These are phyloP conservation scores for Puccinia coronata DNA, from an alignment of 1,284 basidiomycete species.

Conservation along the genomic window DNA sequence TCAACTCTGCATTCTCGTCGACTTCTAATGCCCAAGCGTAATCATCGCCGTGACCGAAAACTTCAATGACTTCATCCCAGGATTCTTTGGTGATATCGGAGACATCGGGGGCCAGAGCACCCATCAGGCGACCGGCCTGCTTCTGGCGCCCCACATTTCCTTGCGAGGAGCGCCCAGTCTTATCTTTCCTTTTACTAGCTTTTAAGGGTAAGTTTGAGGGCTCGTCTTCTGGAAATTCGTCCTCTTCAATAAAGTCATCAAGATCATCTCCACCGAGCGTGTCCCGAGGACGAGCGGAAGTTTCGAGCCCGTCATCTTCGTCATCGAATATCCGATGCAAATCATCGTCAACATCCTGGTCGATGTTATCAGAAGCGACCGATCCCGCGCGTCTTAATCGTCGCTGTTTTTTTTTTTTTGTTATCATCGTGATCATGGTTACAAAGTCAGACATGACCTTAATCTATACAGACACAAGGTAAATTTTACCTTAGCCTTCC, in stretches of 20 bases:
- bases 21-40: constrained; percentile 89
- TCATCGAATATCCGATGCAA: constrained; percentile 50
- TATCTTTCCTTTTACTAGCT: constrained; percentile 50
- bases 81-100: constrained; percentile 65
- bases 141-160: constrained; percentile 67
- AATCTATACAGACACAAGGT: too few relatives aligned
- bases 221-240: constrained; percentile 48
- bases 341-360: constrained; percentile 53
- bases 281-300: constrained; percentile 32
- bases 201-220: constrained; percentile 22
- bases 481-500: constrained; percentile 52
- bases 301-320: constrained; percentile 26
- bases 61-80: constrained; percentile 94
- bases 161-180: constrained; percentile 60
- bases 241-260: constrained; percentile 50
- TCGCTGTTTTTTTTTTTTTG: constrained; percentile 58
- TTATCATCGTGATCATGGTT: constrained; percentile 62
- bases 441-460: background rate
- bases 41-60: constrained; percentile 95
- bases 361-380: constrained; percentile 73
- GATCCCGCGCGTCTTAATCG: constrained; percentile 61
- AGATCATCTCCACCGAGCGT: constrained; percentile 43
- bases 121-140: constrained; percentile 65
- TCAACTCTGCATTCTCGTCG: constrained; percentile 67
- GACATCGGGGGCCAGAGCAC: constrained; percentile 52